Percentiles rank a stretch among this genome's conserved stretches.
Conservation (phyloP, 169 alveolate genomes). For the Perkinsus chesapeaki region DNA sequence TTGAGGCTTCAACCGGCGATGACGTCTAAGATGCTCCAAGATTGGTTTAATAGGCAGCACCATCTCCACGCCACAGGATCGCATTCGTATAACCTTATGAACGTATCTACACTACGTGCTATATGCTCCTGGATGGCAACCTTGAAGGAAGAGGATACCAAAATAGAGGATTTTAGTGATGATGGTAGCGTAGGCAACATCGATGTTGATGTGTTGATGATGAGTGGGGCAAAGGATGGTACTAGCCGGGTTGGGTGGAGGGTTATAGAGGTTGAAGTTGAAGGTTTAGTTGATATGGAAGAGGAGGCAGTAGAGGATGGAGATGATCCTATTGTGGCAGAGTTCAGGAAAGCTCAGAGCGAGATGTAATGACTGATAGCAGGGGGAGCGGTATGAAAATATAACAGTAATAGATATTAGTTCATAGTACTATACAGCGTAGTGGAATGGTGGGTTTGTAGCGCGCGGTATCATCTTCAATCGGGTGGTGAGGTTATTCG, state of each 20-base stretch:
- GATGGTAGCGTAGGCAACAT: neutral
- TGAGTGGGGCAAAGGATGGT: neutral
- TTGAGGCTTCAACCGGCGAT: neutral
- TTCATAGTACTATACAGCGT: too few species aligned
- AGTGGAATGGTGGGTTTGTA: too few species aligned
- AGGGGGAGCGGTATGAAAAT: too few species aligned
- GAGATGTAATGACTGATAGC: neutral
- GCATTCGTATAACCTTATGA: neutral
- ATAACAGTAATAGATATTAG: too few species aligned
- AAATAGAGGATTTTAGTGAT: neutral
- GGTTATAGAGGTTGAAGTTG: too few species aligned
- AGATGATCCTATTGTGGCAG: neutral
- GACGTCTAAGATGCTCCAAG: neutral
- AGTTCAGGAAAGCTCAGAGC: neutral
- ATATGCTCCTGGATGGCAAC: neutral
- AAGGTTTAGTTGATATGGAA: neutral
- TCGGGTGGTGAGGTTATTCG: too few species aligned
- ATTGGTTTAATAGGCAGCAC: neutral
- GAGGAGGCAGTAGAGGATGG: neutral
- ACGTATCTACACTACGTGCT: neutral
- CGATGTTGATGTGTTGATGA: neutral
- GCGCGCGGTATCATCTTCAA: too few species aligned
- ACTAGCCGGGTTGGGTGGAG: too few species aligned
- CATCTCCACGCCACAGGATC: neutral
- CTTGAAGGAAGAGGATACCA: neutral